Percentiles rank a stretch among this genome's conserved stretches.
Evolutionary conservation across 169 alveolate species (phyloP).

Genomic region (Cyclospora cayetanensis): DNA sequence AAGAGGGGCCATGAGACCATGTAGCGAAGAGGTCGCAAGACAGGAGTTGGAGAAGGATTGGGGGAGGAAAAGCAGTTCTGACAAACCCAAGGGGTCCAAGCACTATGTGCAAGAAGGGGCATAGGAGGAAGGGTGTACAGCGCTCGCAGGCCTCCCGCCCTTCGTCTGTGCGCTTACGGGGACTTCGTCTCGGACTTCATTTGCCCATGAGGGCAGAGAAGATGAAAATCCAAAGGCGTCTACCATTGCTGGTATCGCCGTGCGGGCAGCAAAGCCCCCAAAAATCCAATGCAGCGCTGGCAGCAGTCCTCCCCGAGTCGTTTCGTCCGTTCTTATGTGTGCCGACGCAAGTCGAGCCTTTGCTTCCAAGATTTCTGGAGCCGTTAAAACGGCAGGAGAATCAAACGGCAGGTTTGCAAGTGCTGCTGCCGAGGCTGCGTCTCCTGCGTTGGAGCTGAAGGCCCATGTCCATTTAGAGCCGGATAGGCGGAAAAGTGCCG

Average conservation of each 20-base stretch:
- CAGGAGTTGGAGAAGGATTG: too few species aligned
- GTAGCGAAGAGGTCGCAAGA: too few species aligned
- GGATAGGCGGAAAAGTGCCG: slow-evolving; percentile 33
- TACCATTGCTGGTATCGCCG: slow-evolving; percentile 26
- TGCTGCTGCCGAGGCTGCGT: neutral
- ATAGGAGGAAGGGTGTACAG: too few species aligned
- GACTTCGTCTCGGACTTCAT: slow-evolving; percentile 53
- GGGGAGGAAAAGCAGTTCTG: too few species aligned
- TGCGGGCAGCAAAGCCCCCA: neutral
- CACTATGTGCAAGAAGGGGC: neutral
- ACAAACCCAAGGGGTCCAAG: too few species aligned
- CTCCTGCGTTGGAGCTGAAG: neutral
- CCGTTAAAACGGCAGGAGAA: neutral
- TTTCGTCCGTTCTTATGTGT: neutral
- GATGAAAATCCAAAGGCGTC: slow-evolving; percentile 63
- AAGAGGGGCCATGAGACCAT: too few species aligned
- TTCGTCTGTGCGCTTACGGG: too few species aligned
- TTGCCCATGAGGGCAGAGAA: slow-evolving; percentile 63
- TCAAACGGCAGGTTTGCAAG: neutral
- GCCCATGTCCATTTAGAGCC: neutral
- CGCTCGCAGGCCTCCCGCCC: neutral
- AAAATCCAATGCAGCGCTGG: neutral
- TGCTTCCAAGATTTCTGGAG: neutral
- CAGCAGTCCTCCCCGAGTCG: neutral
- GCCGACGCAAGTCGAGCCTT: neutral